Evolutionary conservation across 2,329 filamentous ascomycete species (phyloP).

Genomic region (Acephala macrosclerotiorum): DNA sequence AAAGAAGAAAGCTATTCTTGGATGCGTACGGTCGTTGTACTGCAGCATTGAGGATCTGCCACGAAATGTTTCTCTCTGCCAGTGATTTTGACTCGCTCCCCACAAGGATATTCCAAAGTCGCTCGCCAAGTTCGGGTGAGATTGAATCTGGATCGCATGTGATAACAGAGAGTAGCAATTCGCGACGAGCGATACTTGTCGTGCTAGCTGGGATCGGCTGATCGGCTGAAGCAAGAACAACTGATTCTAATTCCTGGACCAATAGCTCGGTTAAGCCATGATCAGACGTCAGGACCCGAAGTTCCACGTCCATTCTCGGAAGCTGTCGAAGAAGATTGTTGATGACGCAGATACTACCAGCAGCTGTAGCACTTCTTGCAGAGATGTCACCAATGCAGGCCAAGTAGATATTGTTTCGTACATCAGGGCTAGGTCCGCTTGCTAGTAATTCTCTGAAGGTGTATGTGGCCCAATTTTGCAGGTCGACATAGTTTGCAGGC

Average conservation of each 20-base stretch:
- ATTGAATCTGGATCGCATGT: constrained; percentile 67
- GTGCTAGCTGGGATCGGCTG: constrained; percentile 46
- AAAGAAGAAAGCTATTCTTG: constrained; percentile 62
- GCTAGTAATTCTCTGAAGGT: constrained; percentile 68
- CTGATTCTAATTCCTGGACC: constrained; percentile 68
- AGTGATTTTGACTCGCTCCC: constrained; percentile 66
- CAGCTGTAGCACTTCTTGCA: constrained; percentile 65
- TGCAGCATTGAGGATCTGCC: constrained; percentile 68
- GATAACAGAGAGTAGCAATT: constrained; percentile 65
- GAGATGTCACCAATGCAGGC: constrained; percentile 75
- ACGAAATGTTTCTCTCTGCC: constrained; percentile 70
- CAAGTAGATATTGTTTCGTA: constrained; percentile 68
- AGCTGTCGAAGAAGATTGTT: constrained; percentile 48
- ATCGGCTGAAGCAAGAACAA: constrained; percentile 35
- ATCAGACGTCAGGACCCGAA: constrained; percentile 65
- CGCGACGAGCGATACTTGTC: constrained; percentile 61
- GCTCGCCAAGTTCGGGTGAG: constrained; percentile 64
- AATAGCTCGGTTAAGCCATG: constrained; percentile 68
- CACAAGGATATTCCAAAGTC: constrained; percentile 77
- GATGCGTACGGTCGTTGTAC: constrained; percentile 49
- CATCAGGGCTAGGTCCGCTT: constrained; percentile 60
- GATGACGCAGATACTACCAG: constrained; percentile 77
- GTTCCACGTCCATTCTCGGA: constrained; percentile 55
- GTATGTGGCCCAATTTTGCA: constrained; percentile 68
- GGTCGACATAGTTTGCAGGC: constrained; percentile 63